Base-by-base conservation (phyloP, 768 basidiomycete species). In the Tubosaeta sp. region DNA sequence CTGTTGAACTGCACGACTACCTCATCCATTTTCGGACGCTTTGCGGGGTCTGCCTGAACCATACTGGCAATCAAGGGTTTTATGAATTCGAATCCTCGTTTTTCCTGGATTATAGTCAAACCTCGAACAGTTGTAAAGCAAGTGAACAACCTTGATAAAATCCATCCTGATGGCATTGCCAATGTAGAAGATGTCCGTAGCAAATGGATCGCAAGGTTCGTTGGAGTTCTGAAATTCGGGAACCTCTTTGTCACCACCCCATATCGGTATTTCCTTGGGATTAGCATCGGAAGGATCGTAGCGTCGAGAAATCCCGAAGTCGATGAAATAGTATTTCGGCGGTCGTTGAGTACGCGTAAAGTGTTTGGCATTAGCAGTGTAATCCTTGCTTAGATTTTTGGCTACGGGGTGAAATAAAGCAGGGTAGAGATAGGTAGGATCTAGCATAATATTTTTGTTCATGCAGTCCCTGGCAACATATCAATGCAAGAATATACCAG, bases 121-220 rank as follows among this genome's bases (percentile, higher is more conserved):
- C 21, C 6, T 36, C 4, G 35, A 18, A 14, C 1, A 6, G 8
- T 14, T 6, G n/a, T 10, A 14, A 36, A 18, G 35, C 35, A n/a
- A 18, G 47, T n/a, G 44, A 75, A 73, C 48, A 44, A 75, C 73
- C 49, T 61, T 39, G 0, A 69, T n/a, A 44, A 76, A 71, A n/a
- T 70, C 58, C 41, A 18, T 49, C 12, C 52, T 57, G 11, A 75
- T 63, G 8, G 69, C 19, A 40, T 76, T 77, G 0, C 75, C 76
- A 0, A 77, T 52, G 27, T 71, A 71, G 51, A 75, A 79, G 1
- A 79, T 60, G 30, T 79, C 78, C 0, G 69, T 71, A 0, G 69
- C 59, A 39, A 78, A 79, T 0, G 75, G 73, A 52, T 79, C 56
- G 10, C 65, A 59, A 0, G 60, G 67, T 1, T 52, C 31, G 0